These are phyloP conservation scores for Coniochaeta sp. DNA, from an alignment of 2,329 filamentous ascomycete genomes.

Conservation along the genomic window DNA sequence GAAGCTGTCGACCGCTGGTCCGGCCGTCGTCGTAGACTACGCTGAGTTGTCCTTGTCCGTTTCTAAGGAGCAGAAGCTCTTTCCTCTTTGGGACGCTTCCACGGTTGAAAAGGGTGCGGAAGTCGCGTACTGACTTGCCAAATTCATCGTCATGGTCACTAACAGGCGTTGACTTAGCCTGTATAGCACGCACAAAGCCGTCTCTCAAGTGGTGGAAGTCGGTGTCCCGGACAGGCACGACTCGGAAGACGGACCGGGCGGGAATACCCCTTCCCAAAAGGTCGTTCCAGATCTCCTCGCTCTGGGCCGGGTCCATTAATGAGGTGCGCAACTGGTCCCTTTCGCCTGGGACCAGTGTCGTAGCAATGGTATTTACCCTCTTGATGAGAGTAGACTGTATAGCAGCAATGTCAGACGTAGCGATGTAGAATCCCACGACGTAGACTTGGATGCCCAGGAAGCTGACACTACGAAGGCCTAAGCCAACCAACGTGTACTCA, in stretches of 20 bases:
- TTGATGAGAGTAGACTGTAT: slow-evolving; percentile 72
- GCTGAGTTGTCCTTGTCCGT: slow-evolving; percentile 56
- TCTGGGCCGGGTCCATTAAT: slow-evolving; percentile 61
- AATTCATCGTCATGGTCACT: slow-evolving; percentile 63
- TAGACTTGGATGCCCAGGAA: slow-evolving; percentile 91
- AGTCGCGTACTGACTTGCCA: slow-evolving; percentile 63
- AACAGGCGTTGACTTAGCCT: slow-evolving; percentile 48
- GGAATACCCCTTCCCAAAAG: slow-evolving; percentile 60
- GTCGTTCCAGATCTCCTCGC: slow-evolving; percentile 67
- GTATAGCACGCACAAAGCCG: slow-evolving; percentile 81
- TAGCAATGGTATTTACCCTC: slow-evolving; percentile 69
- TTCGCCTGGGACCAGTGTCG: slow-evolving; percentile 74
- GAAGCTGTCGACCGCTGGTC: slow-evolving; percentile 31
- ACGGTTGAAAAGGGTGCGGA: slow-evolving; percentile 75
- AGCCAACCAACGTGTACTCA: slow-evolving; percentile 81
- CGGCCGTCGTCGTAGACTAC: slow-evolving; percentile 54
- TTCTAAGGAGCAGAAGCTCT: slow-evolving; percentile 66
- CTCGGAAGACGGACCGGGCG: slow-evolving; percentile 66
- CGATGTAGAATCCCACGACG: slow-evolving; percentile 86
- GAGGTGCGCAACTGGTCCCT: slow-evolving; percentile 63
- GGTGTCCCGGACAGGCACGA: slow-evolving; percentile 87
- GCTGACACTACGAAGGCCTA: slow-evolving; percentile 83
- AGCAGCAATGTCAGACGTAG: slow-evolving; percentile 71
- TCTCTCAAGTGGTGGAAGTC: slow-evolving; percentile 91
- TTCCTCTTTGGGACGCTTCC: slow-evolving; percentile 73